These are phyloP conservation scores for Acanthamoeba sp. DNA, from an alignment of 208 protist species.

Conservation along the genomic window DNA sequence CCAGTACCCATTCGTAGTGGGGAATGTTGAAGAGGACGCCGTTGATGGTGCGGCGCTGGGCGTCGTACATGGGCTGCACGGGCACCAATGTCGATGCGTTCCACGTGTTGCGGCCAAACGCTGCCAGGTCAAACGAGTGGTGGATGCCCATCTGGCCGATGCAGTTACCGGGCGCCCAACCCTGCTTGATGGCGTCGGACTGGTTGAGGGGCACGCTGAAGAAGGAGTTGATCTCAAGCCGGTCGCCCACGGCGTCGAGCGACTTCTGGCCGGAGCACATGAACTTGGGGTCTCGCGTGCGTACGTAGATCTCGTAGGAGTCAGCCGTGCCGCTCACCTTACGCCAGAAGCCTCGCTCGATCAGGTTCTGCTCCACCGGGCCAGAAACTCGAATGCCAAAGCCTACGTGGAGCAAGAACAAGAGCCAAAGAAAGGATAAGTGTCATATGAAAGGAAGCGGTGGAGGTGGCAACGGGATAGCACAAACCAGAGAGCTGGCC, in stretches of 20 bases:
- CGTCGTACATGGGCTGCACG: constrained; percentile 51
- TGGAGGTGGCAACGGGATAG: neutral
- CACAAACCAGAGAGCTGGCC: neutral
- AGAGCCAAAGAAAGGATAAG: neutral
- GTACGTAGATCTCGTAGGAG: constrained; percentile 33
- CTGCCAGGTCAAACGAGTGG: constrained; percentile 38
- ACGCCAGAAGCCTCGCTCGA: constrained; percentile 2
- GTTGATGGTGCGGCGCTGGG: constrained; percentile 25
- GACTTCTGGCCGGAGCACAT: constrained; percentile 14
- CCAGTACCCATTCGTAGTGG: neutral
- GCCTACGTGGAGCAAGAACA: neutral
- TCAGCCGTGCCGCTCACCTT: too few relatives aligned
- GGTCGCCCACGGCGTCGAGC: neutral
- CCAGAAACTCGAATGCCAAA: neutral
- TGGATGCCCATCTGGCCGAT: constrained; percentile 47
- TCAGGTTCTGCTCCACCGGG: neutral
- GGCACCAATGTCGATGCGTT: constrained; percentile 45
- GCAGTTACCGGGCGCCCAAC: too few relatives aligned
- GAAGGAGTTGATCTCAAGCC: constrained; percentile 1
- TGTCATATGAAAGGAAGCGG: neutral
- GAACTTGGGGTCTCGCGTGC: constrained; percentile 21
- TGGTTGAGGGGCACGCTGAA: constrained; percentile 24
- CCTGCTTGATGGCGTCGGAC: too few relatives aligned
- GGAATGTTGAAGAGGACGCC: constrained; percentile 44
- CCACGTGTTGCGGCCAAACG: constrained; percentile 1